Evolutionary conservation across 345 rosid genomes (phyloP).

Genomic region (Atalantia buxifolia): DNA sequence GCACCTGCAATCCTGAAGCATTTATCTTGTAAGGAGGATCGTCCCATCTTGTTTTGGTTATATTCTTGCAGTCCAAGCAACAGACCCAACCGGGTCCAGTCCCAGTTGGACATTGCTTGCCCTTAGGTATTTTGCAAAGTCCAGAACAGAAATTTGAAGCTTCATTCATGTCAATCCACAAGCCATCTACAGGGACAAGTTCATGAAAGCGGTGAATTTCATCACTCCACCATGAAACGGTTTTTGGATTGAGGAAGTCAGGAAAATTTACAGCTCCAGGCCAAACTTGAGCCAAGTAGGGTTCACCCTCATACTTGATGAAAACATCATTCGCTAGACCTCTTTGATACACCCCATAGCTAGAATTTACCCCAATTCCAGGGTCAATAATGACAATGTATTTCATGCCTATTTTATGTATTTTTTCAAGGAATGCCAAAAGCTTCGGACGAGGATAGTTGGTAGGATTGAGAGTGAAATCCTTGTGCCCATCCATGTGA

Average conservation of each 20-base stretch:
- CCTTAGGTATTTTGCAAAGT: constrained; percentile 63
- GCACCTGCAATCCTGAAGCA: constrained; percentile 69
- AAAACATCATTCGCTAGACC: constrained; percentile 81
- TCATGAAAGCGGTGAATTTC: constrained; percentile 87
- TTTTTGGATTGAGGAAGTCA: constrained; percentile 92
- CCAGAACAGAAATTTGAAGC: constrained; percentile 91
- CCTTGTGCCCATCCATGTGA: constrained; percentile 96
- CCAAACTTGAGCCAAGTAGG: constrained; percentile 95
- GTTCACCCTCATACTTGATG: constrained; percentile 84
- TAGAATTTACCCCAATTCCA: constrained; percentile 71
- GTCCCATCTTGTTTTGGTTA: constrained; percentile 84
- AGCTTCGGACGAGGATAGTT: constrained; percentile 78
- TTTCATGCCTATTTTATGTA: constrained; percentile 87
- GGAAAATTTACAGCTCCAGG: constrained; percentile 96
- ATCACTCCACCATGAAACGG: constrained; percentile 91
- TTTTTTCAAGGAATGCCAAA: constrained; percentile 72
- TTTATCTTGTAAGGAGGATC: constrained; percentile 97
- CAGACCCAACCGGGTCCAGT: constrained; percentile 94
- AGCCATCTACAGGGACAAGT: constrained; percentile 83
- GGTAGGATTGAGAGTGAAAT: constrained; percentile 72
- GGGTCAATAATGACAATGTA: constrained; percentile 81
- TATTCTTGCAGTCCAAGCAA: constrained; percentile 97
- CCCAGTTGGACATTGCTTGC: constrained; percentile 67
- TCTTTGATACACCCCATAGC: constrained; percentile 77
- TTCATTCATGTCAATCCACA: constrained; percentile 98